phyloP scores from a whole-genome alignment of 1,284 basidiomycete species.

The Lentinus polychrous region DNA sequence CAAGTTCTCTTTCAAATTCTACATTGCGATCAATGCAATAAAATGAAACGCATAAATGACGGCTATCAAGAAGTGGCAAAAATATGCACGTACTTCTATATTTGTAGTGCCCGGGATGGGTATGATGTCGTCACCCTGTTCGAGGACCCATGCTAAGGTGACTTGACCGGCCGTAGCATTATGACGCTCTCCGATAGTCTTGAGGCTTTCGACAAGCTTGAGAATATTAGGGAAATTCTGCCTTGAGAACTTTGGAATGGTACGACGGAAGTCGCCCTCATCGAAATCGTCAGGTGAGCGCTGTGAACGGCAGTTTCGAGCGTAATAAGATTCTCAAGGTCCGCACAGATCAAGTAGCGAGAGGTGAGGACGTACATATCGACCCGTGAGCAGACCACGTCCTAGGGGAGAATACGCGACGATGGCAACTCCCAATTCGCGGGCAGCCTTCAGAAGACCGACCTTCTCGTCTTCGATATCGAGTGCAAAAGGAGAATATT shows the following conservation, averaged over 20 bases:
- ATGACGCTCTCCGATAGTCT: slow-evolving; percentile 22
- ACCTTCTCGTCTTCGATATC: slow-evolving; percentile 40
- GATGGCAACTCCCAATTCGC: slow-evolving; percentile 42
- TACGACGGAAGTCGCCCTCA: slow-evolving; percentile 37
- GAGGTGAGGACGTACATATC: slow-evolving; percentile 28
- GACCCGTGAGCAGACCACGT: slow-evolving; percentile 52
- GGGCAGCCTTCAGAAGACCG: slow-evolving; percentile 35
- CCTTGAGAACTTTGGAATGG: slow-evolving; percentile 26
- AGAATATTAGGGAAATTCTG: slow-evolving; percentile 37
- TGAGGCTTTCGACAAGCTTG: slow-evolving; percentile 28
- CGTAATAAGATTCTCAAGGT: too few relatives aligned
- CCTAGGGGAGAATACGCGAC: slow-evolving; percentile 53
- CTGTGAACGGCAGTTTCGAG: slow-evolving; percentile 16
- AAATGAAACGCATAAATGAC: neutral
- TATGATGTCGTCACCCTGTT: slow-evolving; percentile 27
- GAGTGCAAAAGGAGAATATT: slow-evolving; percentile 50
- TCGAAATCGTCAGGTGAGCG: slow-evolving; percentile 45
- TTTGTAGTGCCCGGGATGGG: slow-evolving; percentile 28
- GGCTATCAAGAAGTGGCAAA: neutral
- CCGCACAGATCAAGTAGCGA: neutral
- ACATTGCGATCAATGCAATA: neutral
- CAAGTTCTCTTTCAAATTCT: slow-evolving; percentile 37
- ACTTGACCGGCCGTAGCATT: slow-evolving; percentile 31
- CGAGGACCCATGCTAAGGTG: slow-evolving; percentile 33
- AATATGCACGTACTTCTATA: slow-evolving; percentile 7